Evolutionary conservation across 768 basidiomycete genomes (phyloP), one percentile per base, ranked within the genome.

Genomic region (Podaxis sp.): DNA sequence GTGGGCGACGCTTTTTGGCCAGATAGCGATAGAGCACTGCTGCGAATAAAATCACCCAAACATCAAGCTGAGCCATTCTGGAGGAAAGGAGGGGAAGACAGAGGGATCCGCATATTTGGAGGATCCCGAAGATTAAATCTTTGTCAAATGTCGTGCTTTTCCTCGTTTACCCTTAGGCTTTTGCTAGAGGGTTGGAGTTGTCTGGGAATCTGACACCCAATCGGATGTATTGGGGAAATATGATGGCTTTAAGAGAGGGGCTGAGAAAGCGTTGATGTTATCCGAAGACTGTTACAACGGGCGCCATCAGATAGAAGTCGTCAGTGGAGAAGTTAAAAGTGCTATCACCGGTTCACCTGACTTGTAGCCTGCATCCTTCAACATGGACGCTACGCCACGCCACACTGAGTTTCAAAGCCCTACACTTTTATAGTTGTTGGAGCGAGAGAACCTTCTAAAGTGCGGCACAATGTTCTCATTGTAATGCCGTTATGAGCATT

Each of bases 201-300:
- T 44, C 52, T 61, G 60, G 26, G 40, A 54, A 55, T 17, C 22
- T 17, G 8, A 15, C 20, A 17, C 10, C 33, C 28, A 51, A 51
- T 13, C 58, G 58, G 49, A 51, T 51, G 33, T 59, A 59, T 11
- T 24, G 44, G 48, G 58, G 50, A 26, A 20, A 24, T 38, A 56
- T 24, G 22, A 37, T 37, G 20, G 30, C n/a, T 38, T 17, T 22
- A 55, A 36, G 8, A 22, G n/a, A 37, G 17, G 44, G 44, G 44
- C 44, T 46, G 44, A 46, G 44, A 46, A 46, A 46, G 20, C n/a
- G 17, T 46, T 17, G 7, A 20, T 46, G 17, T 17, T 46, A 46
- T 17, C 44, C 44, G 44, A 46, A 20, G 15, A 17, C 41, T 46
- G 44, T 50, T 50, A 22, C 15, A 26, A 28, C 49, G 20, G 7